phyloP scores from a whole-genome alignment of 495 filamentous ascomycete genomes.

The Daldinia loculata region DNA sequence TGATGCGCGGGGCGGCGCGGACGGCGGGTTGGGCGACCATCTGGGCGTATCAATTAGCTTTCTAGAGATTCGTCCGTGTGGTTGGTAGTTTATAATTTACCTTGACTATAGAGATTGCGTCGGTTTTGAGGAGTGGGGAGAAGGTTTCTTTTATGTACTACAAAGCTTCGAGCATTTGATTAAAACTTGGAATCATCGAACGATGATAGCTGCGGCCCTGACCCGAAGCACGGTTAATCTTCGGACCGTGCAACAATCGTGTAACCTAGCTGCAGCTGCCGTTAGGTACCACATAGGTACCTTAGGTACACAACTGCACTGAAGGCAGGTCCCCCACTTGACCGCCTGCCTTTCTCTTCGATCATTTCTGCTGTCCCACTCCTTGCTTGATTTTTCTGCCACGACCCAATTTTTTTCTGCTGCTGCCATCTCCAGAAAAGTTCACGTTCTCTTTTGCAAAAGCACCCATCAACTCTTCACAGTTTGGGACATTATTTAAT shows the following conservation, averaged over 20 bases:
- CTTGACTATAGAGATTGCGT: slow-evolving; percentile 42
- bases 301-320: not conserved
- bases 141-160: not conserved
- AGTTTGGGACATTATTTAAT: not conserved
- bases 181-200: slow-evolving; percentile 36
- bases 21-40: slow-evolving; percentile 85
- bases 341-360: slow-evolving; percentile 27
- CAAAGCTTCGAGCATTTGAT: slow-evolving; percentile 13
- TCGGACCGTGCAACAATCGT: not conserved
- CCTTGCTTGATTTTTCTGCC: slow-evolving; percentile 36
- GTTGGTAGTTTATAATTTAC: slow-evolving; percentile 27
- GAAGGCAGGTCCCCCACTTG: slow-evolving; percentile 13
- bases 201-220: slow-evolving; percentile 26
- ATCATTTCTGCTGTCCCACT: slow-evolving; percentile 16
- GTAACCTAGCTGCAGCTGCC: no score
- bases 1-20: slow-evolving; percentile 66
- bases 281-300: no score
- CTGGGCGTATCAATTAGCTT: slow-evolving; percentile 58
- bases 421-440: slow-evolving; percentile 22
- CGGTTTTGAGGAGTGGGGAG: slow-evolving; percentile 32
- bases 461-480: slow-evolving; percentile 5
- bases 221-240: slow-evolving; percentile 21
- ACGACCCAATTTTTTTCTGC: slow-evolving; percentile 24
- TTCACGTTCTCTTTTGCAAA: slow-evolving; percentile 9
- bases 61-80: not conserved